A percentile compares a stretch with the other conserved stretches of the same genome.
These are phyloP conservation scores for Capronia coronata DNA, from an alignment of 2,329 filamentous ascomycete species.

Conservation along the genomic window DNA sequence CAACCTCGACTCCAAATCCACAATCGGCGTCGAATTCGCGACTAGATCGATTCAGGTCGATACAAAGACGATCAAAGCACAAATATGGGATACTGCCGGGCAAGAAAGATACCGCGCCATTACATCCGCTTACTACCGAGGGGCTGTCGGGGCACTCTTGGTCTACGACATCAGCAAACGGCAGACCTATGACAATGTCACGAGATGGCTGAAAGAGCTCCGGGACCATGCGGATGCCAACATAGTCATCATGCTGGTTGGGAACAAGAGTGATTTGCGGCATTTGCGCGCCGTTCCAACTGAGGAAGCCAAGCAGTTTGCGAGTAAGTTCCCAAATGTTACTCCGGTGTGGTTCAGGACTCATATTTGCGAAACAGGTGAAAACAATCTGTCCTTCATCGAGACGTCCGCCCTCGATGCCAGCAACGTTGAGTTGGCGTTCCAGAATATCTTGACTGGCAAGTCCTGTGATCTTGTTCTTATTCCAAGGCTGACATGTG, in stretches of 20 bases:
- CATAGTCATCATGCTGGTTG: constrained; percentile 99
- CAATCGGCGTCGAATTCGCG: constrained; percentile 98
- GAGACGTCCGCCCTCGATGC: constrained; percentile 98
- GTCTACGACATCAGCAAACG: constrained; percentile 99
- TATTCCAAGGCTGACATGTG: constrained; percentile 5
- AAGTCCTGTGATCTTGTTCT: constrained; percentile 34
- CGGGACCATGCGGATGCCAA: constrained; percentile 97
- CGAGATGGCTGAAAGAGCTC: constrained; percentile 97
- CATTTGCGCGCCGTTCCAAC: constrained; percentile 95
- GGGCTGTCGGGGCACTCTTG: constrained; percentile 90
- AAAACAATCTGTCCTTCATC: constrained; percentile 98
- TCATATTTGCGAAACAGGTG: constrained; percentile 53
- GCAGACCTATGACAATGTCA: constrained; percentile 98
- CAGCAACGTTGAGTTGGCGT: constrained; percentile 97
- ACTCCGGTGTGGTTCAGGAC: constrained; percentile 14
- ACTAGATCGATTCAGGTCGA: constrained; percentile 98
- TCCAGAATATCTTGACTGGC: constrained; percentile 99
- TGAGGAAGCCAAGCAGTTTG: constrained; percentile 96
- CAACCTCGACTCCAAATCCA: constrained; percentile 99
- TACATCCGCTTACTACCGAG: constrained; percentile 97
- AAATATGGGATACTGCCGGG: constrained; percentile 99
- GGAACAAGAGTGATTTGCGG: constrained; percentile 99
- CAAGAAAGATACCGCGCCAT: constrained; percentile 99
- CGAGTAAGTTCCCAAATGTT: constrained; percentile 57
- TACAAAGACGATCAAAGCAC: constrained; percentile 99